Base-by-base conservation (phyloP, 2,329 filamentous ascomycete species). In the Diaporthe longicolla region DNA sequence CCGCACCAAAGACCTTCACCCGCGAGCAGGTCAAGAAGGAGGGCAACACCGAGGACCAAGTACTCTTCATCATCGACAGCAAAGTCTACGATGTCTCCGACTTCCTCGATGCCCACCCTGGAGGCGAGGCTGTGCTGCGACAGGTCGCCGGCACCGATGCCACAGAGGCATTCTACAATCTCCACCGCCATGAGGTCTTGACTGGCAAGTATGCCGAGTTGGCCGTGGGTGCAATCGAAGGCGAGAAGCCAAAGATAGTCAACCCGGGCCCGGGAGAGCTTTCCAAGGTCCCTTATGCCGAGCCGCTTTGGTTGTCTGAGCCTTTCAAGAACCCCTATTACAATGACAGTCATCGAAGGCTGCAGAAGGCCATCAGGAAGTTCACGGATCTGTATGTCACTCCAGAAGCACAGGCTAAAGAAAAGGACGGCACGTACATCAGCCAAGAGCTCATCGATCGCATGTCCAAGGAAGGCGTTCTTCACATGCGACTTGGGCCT, bases 171-270 rank as follows among this genome's bases (percentile, higher is more conserved):
- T 97, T 97, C 84, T 97, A 97, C 89, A 97, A 97, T 86, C 91
- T 98, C 70, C 95, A 98, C 85, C 89, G 95, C 35, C 94, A 97
- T 78, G 95, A 97, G 83, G 94, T 97, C n/a, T 89, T 97, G 15
- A 86, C 91, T 75, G 74, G 74, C 66, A 95, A 95, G 82, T 97
- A 97, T 87, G 85, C 88, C 61, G 87, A 90, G 79, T 89, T 97
- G 24, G 93, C 90, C 83, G 89, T 97, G 78, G 95, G 95, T 79
- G 93, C 90, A 19, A 82, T 97, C 80, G 86, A 91, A 77, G 93
- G 91, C 83, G 94, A 97, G 86, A 92, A 88, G 79, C 89, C 94
- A 26, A 90, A 95, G 80, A 90, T 97, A 78, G 88, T 95, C 76
- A 90, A 91, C 26, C 91, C 90, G 1, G 84, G 91, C 79, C 86